phyloP scores from a whole-genome alignment of 306 rosid genomes.

The Cicer chorassanicum region DNA sequence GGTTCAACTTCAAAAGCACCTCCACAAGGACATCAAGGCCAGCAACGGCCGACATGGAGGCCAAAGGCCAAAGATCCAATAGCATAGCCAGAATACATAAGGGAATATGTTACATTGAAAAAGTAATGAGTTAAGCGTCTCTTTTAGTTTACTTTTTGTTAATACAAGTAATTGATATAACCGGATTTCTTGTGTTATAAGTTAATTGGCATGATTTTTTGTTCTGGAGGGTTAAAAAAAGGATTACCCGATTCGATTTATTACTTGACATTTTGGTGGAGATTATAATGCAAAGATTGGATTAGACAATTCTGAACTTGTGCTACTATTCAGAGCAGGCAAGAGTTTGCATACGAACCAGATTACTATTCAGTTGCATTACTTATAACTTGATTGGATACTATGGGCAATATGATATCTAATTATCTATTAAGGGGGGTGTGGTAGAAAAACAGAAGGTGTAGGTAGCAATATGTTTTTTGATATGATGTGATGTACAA shows the following conservation, averaged over 20 bases:
- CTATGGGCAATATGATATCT: too few relatives aligned
- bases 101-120: background rate
- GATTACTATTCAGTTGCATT: too few relatives aligned
- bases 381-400: too few relatives aligned
- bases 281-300: constrained; percentile 2
- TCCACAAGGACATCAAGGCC: constrained; percentile 47
- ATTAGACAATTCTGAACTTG: constrained; percentile 21
- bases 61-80: constrained; percentile 41
- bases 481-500: too few relatives aligned
- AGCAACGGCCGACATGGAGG: constrained; percentile 57
- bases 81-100: constrained; percentile 22
- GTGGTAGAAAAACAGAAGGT: too few relatives aligned
- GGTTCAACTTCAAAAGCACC: constrained; percentile 37
- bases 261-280: constrained; percentile 23
- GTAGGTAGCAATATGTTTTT: too few relatives aligned
- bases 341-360: constrained; percentile 24
- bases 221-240: background rate
- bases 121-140: background rate
- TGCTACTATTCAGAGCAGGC: constrained; percentile 11
- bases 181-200: constrained; percentile 27
- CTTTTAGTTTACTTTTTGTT: constrained; percentile 18
- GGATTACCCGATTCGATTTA: background rate
- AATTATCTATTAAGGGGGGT: too few relatives aligned
- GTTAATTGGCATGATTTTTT: constrained; percentile 13
- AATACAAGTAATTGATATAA: constrained; percentile 22